phyloP scores from a whole-genome alignment of 495 filamentous ascomycete genomes.

The Neurospora tetrasperma region DNA sequence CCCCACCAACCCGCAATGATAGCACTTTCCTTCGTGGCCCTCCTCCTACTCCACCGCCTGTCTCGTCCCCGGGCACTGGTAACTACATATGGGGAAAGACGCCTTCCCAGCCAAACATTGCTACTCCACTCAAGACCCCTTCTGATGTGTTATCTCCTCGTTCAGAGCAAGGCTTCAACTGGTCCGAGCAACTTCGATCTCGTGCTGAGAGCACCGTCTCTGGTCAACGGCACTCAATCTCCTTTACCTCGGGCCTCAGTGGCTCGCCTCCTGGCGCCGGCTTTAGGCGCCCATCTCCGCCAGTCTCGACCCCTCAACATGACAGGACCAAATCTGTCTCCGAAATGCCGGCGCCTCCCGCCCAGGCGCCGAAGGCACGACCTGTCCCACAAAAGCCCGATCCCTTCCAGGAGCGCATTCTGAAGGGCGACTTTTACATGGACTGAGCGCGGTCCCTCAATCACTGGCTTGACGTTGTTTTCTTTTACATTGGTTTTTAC shows the following conservation, averaged over 20 bases:
- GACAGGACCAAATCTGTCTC: slow-evolving; percentile 58
- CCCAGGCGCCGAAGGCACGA: slow-evolving; percentile 34
- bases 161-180: slow-evolving; percentile 84
- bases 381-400: slow-evolving; percentile 55
- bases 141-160: slow-evolving; percentile 46
- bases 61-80: slow-evolving; percentile 8
- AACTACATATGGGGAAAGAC: slow-evolving; percentile 23
- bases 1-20: slow-evolving; percentile 19
- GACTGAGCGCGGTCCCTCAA: slow-evolving; percentile 45
- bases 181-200: slow-evolving; percentile 85
- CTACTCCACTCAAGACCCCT: slow-evolving; percentile 42
- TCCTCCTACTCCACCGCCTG: slow-evolving; percentile 17
- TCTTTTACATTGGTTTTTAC: background rate
- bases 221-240: slow-evolving; percentile 37
- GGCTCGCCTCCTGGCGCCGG: slow-evolving; percentile 28
- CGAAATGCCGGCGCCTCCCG: slow-evolving; percentile 56
- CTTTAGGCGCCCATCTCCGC: slow-evolving; percentile 21
- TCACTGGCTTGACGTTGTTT: background rate
- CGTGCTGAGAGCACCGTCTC: slow-evolving; percentile 73
- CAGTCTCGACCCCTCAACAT: slow-evolving; percentile 39
- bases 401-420: slow-evolving; percentile 88
- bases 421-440: slow-evolving; percentile 97
- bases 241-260: slow-evolving; percentile 24
- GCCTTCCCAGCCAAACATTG: slow-evolving; percentile 41
- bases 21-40: slow-evolving; percentile 13